These are phyloP conservation scores for Lachnellula occidentalis DNA, from an alignment of 2,329 filamentous ascomycete genomes.

Conservation along the genomic window DNA sequence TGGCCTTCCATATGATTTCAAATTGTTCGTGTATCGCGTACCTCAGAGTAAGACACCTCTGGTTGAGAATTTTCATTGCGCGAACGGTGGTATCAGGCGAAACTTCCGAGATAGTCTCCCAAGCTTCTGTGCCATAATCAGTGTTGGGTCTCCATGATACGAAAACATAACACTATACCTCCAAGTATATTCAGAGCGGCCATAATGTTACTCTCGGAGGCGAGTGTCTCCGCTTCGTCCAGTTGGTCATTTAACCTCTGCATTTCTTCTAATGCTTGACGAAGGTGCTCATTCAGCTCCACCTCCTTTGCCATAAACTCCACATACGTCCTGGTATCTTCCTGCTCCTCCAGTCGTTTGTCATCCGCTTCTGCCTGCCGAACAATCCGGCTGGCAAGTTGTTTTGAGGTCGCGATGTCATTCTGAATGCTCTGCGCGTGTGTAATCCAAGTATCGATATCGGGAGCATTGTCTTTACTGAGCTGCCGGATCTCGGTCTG, in stretches of 20 bases:
- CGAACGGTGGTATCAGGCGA: conserved; percentile 57
- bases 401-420: conserved; percentile 76
- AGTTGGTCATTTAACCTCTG: conserved; percentile 56
- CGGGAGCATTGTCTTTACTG: conserved; percentile 69
- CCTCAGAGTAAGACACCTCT: conserved; percentile 61
- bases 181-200: conserved; percentile 54
- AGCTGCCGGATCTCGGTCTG: conserved; percentile 63
- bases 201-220: conserved; percentile 48
- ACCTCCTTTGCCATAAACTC: conserved; percentile 54
- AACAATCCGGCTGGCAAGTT: conserved; percentile 75
- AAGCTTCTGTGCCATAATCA: conserved; percentile 40
- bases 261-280: conserved; percentile 45
- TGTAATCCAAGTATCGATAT: conserved; percentile 79
- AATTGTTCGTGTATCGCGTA: conserved; percentile 61
- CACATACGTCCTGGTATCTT: conserved; percentile 47
- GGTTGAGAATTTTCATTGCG: conserved; percentile 58
- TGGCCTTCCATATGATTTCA: conserved; percentile 62
- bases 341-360: conserved; percentile 33
- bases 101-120: conserved; percentile 52
- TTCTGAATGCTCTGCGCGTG: conserved; percentile 80
- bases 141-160: conserved; percentile 9
- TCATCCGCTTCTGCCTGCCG: conserved; percentile 65
- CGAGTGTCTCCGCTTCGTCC: conserved; percentile 53
- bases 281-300: conserved; percentile 53
- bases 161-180: conserved; percentile 35